These are phyloP conservation scores for Vararia minispora DNA, from an alignment of 768 basidiomycete species.

Conservation along the genomic window DNA sequence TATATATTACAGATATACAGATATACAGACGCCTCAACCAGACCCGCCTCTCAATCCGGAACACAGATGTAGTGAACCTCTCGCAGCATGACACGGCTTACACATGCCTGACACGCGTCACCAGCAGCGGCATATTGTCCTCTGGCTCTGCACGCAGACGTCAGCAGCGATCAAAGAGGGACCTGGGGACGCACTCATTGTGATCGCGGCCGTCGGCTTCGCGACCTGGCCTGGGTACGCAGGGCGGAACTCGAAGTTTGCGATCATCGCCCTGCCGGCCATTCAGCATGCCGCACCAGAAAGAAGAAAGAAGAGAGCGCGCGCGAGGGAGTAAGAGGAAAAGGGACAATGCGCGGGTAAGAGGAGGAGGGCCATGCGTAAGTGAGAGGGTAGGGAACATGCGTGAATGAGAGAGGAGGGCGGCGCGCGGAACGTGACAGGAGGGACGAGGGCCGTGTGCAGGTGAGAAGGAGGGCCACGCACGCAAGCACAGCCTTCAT, in stretches of 20 bases:
- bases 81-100: too few species aligned
- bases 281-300: too few species aligned
- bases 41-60: too few species aligned
- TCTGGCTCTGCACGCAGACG: conserved; percentile 9
- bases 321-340: too few species aligned
- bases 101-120: conserved; percentile 12
- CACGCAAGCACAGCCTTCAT: conserved; percentile 30
- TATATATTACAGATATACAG: too few species aligned
- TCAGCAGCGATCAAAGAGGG: background rate
- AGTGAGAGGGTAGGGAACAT: too few species aligned
- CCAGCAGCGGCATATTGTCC: conserved; percentile 15
- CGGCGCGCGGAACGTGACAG: too few species aligned
- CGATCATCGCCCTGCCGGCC: conserved; percentile 24
- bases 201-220: conserved; percentile 32
- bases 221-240: conserved; percentile 29
- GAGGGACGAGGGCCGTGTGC: background rate
- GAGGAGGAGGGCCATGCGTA: too few species aligned
- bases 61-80: too few species aligned
- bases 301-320: background rate
- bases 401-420: too few species aligned
- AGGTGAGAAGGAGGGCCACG: conserved; percentile 6
- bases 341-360: too few species aligned
- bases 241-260: conserved; percentile 34
- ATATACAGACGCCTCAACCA: too few species aligned
- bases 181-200: conserved; percentile 29